Percentiles rank a stretch among this genome's conserved stretches.
phyloP scores from a whole-genome alignment of 2,329 filamentous ascomycete species.

The Graphium sp. region DNA sequence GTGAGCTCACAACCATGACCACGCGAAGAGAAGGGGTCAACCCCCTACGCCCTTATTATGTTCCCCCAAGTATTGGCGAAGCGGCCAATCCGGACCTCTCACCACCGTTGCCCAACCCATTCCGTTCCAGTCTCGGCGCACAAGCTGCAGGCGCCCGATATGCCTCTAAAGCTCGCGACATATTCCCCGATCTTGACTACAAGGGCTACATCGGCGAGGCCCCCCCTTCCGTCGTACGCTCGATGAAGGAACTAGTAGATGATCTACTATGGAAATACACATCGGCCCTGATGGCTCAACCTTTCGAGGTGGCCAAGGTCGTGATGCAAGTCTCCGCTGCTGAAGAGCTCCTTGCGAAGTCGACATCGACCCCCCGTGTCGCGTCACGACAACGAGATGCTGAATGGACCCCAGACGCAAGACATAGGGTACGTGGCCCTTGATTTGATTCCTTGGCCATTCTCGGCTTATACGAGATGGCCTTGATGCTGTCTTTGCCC shows the following conservation, averaged over 20 bases:
- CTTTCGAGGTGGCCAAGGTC: constrained; percentile 93
- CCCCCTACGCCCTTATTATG: constrained; percentile 55
- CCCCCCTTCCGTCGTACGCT: constrained; percentile 58
- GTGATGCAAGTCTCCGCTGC: constrained; percentile 58
- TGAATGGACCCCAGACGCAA: too few relatives aligned
- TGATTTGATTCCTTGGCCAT: too few relatives aligned
- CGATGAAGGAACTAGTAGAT: constrained; percentile 57
- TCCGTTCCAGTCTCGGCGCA: too few relatives aligned
- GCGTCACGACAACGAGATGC: too few relatives aligned
- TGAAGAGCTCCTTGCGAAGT: too few relatives aligned
- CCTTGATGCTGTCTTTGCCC: too few relatives aligned
- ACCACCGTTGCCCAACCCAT: too few relatives aligned
- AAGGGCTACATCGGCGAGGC: constrained; percentile 67
- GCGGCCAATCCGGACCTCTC: too few relatives aligned
- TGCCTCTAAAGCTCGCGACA: constrained; percentile 57
- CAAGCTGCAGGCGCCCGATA: constrained; percentile 16
- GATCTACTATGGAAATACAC: constrained; percentile 85
- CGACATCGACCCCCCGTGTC: too few relatives aligned
- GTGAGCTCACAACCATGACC: constrained; percentile 19
- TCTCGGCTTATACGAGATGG: too few relatives aligned
- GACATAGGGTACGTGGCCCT: too few relatives aligned
- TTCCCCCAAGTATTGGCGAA: constrained; percentile 39
- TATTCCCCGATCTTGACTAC: constrained; percentile 84
- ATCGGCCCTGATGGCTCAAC: constrained; percentile 76
- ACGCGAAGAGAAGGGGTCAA: constrained; percentile 37